A percentile compares a stretch with the other conserved stretches of the same genome.
phyloP scores from a whole-genome alignment of 164 flowering plant genomes.

The Hamamelis virginiana region DNA sequence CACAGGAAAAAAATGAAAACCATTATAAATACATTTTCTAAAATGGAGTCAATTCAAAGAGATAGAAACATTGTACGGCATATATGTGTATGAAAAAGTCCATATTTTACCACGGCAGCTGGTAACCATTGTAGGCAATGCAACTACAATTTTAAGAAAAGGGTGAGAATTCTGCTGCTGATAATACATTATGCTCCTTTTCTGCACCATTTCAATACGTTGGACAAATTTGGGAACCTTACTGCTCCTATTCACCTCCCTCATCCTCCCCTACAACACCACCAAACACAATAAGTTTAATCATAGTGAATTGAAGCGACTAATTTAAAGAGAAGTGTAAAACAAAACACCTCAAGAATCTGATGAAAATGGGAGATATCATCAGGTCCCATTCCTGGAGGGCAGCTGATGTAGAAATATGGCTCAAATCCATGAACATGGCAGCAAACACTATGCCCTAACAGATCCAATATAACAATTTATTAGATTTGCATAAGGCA shows the following conservation, averaged over 20 bases:
- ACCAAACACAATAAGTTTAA: slow-evolving; percentile 10
- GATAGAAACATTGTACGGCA: no score
- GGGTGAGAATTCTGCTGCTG: slow-evolving; percentile 76
- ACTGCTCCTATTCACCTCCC: slow-evolving; percentile 64
- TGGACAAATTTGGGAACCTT: slow-evolving; percentile 57
- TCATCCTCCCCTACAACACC: slow-evolving; percentile 66
- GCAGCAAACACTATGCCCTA: slow-evolving; percentile 96
- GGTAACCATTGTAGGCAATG: slow-evolving; percentile 92
- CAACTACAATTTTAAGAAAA: slow-evolving; percentile 94
- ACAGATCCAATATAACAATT: slow-evolving; percentile 3
- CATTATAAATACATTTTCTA: no score
- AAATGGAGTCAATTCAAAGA: no score
- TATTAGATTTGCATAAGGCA: background rate
- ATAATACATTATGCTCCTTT: slow-evolving; percentile 90
- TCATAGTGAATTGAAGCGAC: background rate
- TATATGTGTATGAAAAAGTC: background rate
- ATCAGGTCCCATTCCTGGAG: slow-evolving; percentile 92
- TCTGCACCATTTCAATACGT: slow-evolving; percentile 76
- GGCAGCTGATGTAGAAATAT: slow-evolving; percentile 85
- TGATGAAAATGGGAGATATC: slow-evolving; percentile 80
- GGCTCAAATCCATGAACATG: slow-evolving; percentile 97
- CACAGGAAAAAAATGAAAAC: background rate
- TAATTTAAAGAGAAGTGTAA: background rate
- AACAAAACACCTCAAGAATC: slow-evolving; percentile 66
- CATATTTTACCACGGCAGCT: slow-evolving; percentile 72